Evolutionary conservation across 192 early-diverging fungal genomes (phyloP).

Genomic region (Coemansia sp.): DNA sequence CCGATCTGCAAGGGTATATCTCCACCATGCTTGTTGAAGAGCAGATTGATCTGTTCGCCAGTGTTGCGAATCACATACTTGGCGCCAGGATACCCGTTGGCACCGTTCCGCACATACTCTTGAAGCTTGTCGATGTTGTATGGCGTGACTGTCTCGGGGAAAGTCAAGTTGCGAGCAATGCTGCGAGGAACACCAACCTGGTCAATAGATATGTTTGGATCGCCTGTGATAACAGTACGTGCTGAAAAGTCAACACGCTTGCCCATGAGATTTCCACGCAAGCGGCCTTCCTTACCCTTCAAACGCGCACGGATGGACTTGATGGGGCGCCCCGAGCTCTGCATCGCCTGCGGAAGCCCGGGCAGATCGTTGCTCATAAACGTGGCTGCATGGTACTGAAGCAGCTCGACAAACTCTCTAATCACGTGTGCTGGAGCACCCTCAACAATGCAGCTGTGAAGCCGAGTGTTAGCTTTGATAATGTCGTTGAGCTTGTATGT

Average conservation of each 20-base stretch:
- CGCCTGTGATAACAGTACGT: slow-evolving; percentile 98
- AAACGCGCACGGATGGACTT: slow-evolving; percentile 95
- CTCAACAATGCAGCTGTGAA: slow-evolving; percentile 78
- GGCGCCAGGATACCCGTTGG: slow-evolving; percentile 92
- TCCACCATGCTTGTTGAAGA: slow-evolving; percentile 76
- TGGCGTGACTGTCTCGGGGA: slow-evolving; percentile 94
- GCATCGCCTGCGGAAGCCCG: slow-evolving; percentile 85
- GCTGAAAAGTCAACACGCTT: slow-evolving; percentile 99
- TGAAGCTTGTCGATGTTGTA: slow-evolving; percentile 93
- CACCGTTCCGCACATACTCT: slow-evolving; percentile 85
- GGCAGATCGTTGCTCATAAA: slow-evolving; percentile 97
- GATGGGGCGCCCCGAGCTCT: slow-evolving; percentile 91
- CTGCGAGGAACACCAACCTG: slow-evolving; percentile 97
- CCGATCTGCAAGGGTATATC: slow-evolving; percentile 87
- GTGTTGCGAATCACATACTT: slow-evolving; percentile 95
- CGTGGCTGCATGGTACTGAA: slow-evolving; percentile 95
- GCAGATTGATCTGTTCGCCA: slow-evolving; percentile 90
- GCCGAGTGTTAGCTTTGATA: slow-evolving; percentile 85
- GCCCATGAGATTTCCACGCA: slow-evolving; percentile 99
- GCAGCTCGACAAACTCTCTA: slow-evolving; percentile 80
- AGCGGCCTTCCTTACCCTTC: slow-evolving; percentile 98
- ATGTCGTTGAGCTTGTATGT: slow-evolving; percentile 93
- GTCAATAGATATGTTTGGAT: slow-evolving; percentile 96
- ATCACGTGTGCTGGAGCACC: slow-evolving; percentile 87
- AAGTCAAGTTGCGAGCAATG: slow-evolving; percentile 96